phyloP scores from a whole-genome alignment of 139 green algal genomes.

The Zygnema circumcarinatum region DNA sequence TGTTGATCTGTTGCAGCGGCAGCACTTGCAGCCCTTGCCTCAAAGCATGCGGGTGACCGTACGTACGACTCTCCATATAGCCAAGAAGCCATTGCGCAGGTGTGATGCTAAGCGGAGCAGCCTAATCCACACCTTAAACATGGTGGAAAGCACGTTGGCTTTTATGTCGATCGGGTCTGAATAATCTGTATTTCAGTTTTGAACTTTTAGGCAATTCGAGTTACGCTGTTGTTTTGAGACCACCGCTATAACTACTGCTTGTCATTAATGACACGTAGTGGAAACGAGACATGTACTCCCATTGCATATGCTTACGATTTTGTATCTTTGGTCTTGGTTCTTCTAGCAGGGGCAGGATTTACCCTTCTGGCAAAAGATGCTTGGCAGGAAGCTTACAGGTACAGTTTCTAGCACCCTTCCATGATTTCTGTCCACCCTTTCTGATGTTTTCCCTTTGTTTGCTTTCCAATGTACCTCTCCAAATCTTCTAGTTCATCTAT shows the following conservation, averaged over 20 bases:
- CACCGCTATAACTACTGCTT: not conserved
- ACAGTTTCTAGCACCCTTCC: no score
- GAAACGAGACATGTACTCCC: no score
- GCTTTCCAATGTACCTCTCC: no score
- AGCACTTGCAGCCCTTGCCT: slow-evolving; percentile 29
- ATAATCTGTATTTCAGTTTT: not conserved
- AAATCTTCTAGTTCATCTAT: no score
- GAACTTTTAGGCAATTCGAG: not conserved
- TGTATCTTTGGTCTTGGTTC: not conserved
- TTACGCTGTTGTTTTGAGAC: not conserved
- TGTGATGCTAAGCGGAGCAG: not conserved
- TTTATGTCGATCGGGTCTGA: not conserved
- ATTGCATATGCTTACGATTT: no score
- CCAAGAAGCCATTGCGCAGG: slow-evolving; percentile 33
- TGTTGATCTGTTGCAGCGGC: slow-evolving; percentile 9
- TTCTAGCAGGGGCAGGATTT: slow-evolving; percentile 29
- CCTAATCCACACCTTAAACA: not conserved
- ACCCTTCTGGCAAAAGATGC: slow-evolving; percentile 53
- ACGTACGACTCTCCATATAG: slow-evolving; percentile 37
- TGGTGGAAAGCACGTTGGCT: not conserved
- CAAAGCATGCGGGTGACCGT: slow-evolving; percentile 13
- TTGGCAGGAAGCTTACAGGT: slow-evolving; percentile 58
- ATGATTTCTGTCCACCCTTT: no score
- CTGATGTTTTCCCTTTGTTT: no score
- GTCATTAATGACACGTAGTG: no score